Base-by-base conservation (phyloP, 2,329 filamentous ascomycete species). In the Cladophialophora exuberans region DNA sequence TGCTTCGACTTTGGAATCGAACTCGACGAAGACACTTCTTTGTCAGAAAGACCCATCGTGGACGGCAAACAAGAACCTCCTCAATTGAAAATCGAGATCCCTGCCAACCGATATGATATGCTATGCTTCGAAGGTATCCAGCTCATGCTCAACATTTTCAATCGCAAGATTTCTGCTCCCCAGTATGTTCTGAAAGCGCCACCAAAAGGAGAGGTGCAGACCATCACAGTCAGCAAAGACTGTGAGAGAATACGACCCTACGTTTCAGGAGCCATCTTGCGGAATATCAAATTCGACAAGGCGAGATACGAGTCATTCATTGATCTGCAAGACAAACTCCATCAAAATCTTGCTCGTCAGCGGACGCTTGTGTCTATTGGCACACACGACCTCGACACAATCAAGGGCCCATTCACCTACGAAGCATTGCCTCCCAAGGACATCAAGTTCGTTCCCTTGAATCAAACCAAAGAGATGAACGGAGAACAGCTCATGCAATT, bases 1-100 rank as follows among this genome's bases (percentile, higher is more conserved):
- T 97, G 94, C 76, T 99, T 99, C 82, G 93, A 99, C 69, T 99
- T 96, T 70, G 92, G 92, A 77, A 72, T 99, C 70, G 94, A 99
- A 75, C 83, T 99, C 65, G 94, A 99, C 77, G 93, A 97, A 78
- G 94, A 99, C 73, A 94, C 89, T 45, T 87, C 90, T 64, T 81
- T 89, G 67, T 80, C 83, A 54, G 85, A 90, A 62, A 81, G 89
- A 42, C 88, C 89, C 26, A 77, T 88, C 55, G 82, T 89, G 67
- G 82, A 90, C 76, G 88, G 88, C 70, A 84, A 87, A 65, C 88
- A 95, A 74, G 90, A 96, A 75, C 84, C 90, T 47, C 87, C 94
- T 53, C 90, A 97, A 76, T 83, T 97, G 68, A 97, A 97, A 81
- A 97, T 99, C 70, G 93, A 97, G 74, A 96, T 97, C 67, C 91